These are phyloP conservation scores for Cordyceps cateniannulata DNA, from an alignment of 2,329 filamentous ascomycete genomes.

Conservation along the genomic window DNA sequence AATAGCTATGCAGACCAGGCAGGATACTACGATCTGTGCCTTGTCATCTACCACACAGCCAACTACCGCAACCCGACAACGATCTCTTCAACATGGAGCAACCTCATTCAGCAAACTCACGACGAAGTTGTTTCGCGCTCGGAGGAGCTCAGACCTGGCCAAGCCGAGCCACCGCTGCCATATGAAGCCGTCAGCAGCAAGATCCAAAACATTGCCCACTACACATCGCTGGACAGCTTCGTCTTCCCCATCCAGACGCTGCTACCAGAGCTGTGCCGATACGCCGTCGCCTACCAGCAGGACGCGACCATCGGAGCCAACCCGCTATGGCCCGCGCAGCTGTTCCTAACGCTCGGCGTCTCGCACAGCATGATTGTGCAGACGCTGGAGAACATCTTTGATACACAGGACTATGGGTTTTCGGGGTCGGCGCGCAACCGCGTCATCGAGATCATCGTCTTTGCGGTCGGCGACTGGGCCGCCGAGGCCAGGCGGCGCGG, in stretches of 20 bases:
- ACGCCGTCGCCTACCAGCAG: conserved; percentile 52
- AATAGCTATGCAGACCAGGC: conserved; percentile 87
- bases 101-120: conserved; percentile 69
- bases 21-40: conserved; percentile 86
- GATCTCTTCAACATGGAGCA: conserved; percentile 78
- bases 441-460: conserved; percentile 49
- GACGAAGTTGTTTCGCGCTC: conserved; percentile 41
- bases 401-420: conserved; percentile 54
- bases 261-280: conserved; percentile 56
- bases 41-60: conserved; percentile 85
- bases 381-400: conserved; percentile 50
- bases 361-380: conserved; percentile 50
- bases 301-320: conserved; percentile 52
- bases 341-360: conserved; percentile 50
- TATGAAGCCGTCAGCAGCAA: conserved; percentile 65
- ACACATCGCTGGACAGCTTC: conserved; percentile 57
- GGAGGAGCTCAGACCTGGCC: conserved; percentile 34
- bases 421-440: conserved; percentile 42
- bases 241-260: conserved; percentile 59
- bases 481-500: conserved; percentile 43
- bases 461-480: conserved; percentile 43
- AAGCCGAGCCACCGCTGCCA: conserved; percentile 43
- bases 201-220: conserved; percentile 58
- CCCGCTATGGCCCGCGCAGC: conserved; percentile 49
- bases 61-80: conserved; percentile 85